Percentiles rank a stretch among this genome's conserved stretches.
These are phyloP conservation scores for Cercospora beticola DNA, from an alignment of 2,329 filamentous ascomycete genomes.

Conservation along the genomic window DNA sequence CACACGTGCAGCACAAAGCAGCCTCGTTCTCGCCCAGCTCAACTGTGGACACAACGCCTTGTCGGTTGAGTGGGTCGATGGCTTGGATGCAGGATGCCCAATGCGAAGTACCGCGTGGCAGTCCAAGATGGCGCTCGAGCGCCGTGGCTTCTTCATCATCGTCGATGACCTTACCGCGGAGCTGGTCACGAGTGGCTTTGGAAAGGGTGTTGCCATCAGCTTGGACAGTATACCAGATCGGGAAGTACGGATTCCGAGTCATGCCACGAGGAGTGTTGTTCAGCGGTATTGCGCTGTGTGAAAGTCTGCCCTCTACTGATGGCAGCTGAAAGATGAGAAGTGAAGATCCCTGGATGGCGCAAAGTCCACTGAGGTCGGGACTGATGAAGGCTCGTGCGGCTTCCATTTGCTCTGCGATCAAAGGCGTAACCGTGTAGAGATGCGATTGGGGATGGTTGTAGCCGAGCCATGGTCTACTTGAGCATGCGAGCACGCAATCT, in stretches of 20 bases:
- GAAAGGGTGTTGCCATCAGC: constrained; percentile 89
- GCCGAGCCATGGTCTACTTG: constrained; percentile 92
- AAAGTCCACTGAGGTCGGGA: constrained; percentile 59
- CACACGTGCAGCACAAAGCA: constrained; percentile 79
- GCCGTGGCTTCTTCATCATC: constrained; percentile 24
- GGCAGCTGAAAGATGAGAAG: constrained; percentile 68
- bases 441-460: constrained; percentile 87
- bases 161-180: constrained; percentile 23
- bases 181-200: constrained; percentile 62
- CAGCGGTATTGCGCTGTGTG: constrained; percentile 57
- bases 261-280: constrained; percentile 89
- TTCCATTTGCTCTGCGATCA: constrained; percentile 72
- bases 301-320: constrained; percentile 30
- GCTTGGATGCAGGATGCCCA: constrained; percentile 97
- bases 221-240: constrained; percentile 91
- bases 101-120: constrained; percentile 76
- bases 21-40: constrained; percentile 89
- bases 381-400: constrained; percentile 97
- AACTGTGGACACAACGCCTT: constrained; percentile 66
- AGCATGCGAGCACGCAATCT: constrained; percentile 76
- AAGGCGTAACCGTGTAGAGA: constrained; percentile 85
- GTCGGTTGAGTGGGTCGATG: constrained; percentile 67
- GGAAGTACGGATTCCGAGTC: constrained; percentile 80
- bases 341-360: constrained; percentile 37
- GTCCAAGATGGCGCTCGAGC: constrained; percentile 72